Percentiles rank a stretch among this genome's conserved stretches.
These are phyloP conservation scores for Lactarius pseudohatsudake DNA, from an alignment of 768 basidiomycete species.

Conservation along the genomic window DNA sequence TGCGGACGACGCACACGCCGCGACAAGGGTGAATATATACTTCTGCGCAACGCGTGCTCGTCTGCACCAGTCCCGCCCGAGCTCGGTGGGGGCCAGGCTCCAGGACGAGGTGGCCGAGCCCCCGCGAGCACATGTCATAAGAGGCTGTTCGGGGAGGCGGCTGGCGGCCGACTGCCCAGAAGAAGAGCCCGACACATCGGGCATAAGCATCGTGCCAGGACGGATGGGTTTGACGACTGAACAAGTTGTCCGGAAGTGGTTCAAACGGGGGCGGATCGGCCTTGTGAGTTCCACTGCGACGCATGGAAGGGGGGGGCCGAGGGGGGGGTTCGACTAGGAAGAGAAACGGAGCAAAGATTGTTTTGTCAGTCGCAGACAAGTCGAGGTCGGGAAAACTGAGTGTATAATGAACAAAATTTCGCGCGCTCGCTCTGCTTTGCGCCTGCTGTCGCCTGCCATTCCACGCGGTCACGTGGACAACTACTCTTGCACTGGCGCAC, in stretches of 20 bases:
- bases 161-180: slow-evolving; percentile 26
- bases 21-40: slow-evolving; percentile 25
- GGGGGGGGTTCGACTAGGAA: not conserved
- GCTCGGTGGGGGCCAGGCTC: slow-evolving; percentile 23
- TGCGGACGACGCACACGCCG: slow-evolving; percentile 21
- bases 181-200: slow-evolving; percentile 21
- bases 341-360: not conserved
- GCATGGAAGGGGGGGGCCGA: not conserved
- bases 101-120: slow-evolving; percentile 23
- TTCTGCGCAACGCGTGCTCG: slow-evolving; percentile 26
- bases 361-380: too few relatives aligned
- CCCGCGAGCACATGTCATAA: slow-evolving; percentile 26
- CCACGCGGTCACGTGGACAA: too few relatives aligned
- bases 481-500: too few relatives aligned
- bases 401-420: too few relatives aligned
- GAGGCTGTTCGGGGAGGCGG: slow-evolving; percentile 12
- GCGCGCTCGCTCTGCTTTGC: too few relatives aligned
- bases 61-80: slow-evolving; percentile 23
- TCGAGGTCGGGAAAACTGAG: too few relatives aligned
- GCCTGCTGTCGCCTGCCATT: too few relatives aligned
- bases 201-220: slow-evolving; percentile 25
- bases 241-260: slow-evolving; percentile 21
- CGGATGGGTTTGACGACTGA: slow-evolving; percentile 12
- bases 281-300: not conserved
- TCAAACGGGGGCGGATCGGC: slow-evolving; percentile 16